Percentiles rank a stretch among this genome's conserved stretches.
Evolutionary conservation across 2,329 filamentous ascomycete genomes (phyloP).

Genomic region (Coniochaeta sp.): DNA sequence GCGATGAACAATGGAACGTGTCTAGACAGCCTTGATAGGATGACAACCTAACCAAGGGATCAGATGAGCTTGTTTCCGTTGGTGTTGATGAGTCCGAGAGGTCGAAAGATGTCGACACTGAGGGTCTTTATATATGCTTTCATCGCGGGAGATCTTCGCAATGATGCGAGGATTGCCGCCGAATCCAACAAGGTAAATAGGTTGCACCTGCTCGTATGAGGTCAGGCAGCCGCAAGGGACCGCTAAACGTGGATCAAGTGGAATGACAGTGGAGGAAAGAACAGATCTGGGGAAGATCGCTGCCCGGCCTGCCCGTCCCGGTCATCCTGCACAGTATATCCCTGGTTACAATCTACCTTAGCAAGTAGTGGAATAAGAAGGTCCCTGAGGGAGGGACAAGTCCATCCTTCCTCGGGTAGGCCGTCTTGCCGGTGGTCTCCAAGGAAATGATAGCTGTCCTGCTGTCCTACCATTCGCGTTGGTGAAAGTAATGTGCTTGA

Average conservation of each 20-base stretch:
- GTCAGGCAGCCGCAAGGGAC: background rate
- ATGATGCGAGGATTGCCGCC: background rate
- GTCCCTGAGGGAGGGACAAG: too few relatives aligned
- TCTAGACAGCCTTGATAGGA: background rate
- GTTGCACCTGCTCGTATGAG: background rate
- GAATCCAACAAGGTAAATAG: background rate
- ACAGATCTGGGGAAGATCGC: background rate
- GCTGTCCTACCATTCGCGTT: too few relatives aligned
- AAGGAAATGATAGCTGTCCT: too few relatives aligned
- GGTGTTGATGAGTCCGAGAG: background rate
- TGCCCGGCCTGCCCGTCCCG: background rate
- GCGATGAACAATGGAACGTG: background rate
- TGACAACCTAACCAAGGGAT: background rate
- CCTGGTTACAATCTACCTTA: background rate
- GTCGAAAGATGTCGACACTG: background rate
- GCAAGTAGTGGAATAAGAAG: too few relatives aligned
- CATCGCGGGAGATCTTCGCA: background rate
- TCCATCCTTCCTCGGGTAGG: background rate
- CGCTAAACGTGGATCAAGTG: background rate
- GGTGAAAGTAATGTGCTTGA: background rate
- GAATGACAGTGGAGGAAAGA: background rate
- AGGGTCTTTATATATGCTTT: background rate
- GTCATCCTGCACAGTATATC: background rate
- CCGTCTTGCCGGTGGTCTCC: background rate
- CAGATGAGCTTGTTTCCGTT: background rate